Conservation (phyloP, 306 rosid species). For the Senna siamea region DNA sequence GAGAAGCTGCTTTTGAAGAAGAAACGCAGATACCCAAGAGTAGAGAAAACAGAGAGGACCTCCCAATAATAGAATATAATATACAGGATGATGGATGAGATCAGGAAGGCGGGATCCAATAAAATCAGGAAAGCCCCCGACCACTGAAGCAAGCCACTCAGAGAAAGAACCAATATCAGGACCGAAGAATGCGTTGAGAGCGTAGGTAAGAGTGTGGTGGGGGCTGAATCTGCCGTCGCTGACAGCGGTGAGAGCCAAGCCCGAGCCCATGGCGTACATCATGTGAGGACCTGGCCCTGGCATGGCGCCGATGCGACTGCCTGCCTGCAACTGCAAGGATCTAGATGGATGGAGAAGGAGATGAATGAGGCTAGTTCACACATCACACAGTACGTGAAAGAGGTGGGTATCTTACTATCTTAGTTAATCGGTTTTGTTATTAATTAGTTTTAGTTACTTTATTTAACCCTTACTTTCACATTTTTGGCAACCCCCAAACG, state of each 20-base stretch:
- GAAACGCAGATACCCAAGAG: conserved; percentile 61
- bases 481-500: no score
- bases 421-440: no score
- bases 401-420: no score
- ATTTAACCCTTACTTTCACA: no score
- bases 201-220: conserved; percentile 73
- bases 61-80: conserved; percentile 64
- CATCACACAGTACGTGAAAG: no score
- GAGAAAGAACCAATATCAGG: conserved; percentile 94
- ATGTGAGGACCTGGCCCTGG: conserved; percentile 95
- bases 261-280: conserved; percentile 85
- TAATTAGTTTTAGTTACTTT: no score
- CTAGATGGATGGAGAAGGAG: no score
- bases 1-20: conserved; percentile 57
- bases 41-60: conserved; percentile 71
- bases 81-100: conserved; percentile 71
- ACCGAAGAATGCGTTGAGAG: conserved; percentile 84
- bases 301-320: conserved; percentile 41
- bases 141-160: conserved; percentile 66
- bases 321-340: no score
- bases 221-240: conserved; percentile 72
- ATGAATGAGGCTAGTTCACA: no score
- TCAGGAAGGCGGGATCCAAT: conserved; percentile 55
- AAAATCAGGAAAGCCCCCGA: conserved; percentile 40
- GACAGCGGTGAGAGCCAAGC: conserved; percentile 57